Percentiles rank a stretch among this genome's conserved stretches.
These are phyloP conservation scores for Triticum aestivum DNA, from an alignment of 176 grass and related monocot species.

Conservation along the genomic window DNA sequence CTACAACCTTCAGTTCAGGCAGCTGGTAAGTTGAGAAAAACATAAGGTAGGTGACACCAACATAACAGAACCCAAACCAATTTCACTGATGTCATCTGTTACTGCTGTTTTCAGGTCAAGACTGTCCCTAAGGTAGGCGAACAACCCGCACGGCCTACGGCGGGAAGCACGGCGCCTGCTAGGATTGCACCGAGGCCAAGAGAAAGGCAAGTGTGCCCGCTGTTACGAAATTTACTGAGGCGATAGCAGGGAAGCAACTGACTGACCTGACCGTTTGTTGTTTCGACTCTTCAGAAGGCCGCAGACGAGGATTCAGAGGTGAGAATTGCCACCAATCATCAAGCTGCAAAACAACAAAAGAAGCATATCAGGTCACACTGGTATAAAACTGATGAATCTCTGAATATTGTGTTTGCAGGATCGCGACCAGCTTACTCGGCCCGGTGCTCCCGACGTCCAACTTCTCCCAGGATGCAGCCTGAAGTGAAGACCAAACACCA, in stretches of 20 bases:
- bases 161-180: background rate
- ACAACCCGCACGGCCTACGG: background rate
- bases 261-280: constrained; percentile 50
- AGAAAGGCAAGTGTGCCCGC: constrained; percentile 61
- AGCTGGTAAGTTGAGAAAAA: constrained; percentile 47
- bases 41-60: background rate
- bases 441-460: background rate
- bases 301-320: constrained; percentile 60
- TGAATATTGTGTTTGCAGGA: background rate
- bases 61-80: background rate
- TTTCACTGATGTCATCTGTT: background rate
- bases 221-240: constrained; percentile 59
- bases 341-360: background rate
- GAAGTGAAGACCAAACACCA: constrained; percentile 3
- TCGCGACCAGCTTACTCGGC: background rate
- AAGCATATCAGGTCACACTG: background rate
- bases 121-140: constrained; percentile 12
- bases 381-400: background rate
- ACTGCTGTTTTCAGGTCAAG: constrained; percentile 46
- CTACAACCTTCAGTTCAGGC: constrained; percentile 85
- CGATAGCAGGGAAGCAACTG: constrained; percentile 40
- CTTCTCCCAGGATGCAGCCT: constrained; percentile 5
- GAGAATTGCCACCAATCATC: background rate
- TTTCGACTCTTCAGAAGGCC: constrained; percentile 55
- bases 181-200: constrained; percentile 15